phyloP scores from a whole-genome alignment of 306 rosid species.

The Cucumis cinereus region DNA sequence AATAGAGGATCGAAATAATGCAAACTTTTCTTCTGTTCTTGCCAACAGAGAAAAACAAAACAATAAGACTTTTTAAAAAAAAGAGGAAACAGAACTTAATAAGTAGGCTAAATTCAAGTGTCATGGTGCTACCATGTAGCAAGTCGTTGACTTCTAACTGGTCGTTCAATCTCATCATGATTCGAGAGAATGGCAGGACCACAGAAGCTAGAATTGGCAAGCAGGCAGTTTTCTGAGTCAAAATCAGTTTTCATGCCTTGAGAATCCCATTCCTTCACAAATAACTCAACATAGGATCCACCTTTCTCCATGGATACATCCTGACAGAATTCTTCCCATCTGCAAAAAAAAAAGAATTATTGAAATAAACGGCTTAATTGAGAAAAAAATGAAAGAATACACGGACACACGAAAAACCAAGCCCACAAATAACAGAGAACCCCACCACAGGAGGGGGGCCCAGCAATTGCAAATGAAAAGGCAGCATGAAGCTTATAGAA shows the following conservation, averaged over 20 bases:
- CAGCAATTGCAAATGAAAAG: slow-evolving; percentile 24
- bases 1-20: slow-evolving; percentile 5
- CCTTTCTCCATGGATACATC: slow-evolving; percentile 64
- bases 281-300: slow-evolving; percentile 38
- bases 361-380: too few species aligned
- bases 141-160: slow-evolving; percentile 32
- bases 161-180: slow-evolving; percentile 29
- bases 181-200: slow-evolving; percentile 14
- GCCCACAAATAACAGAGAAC: too few species aligned
- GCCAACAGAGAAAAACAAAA: not conserved
- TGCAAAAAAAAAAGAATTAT: slow-evolving; percentile 1
- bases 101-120: not conserved
- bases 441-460: too few species aligned
- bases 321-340: slow-evolving; percentile 79
- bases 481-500: not conserved
- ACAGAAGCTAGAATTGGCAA: slow-evolving; percentile 23
- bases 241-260: slow-evolving; percentile 18
- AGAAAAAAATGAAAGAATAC: too few species aligned
- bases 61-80: too few species aligned
- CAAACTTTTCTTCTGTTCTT: not conserved
- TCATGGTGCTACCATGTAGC: slow-evolving; percentile 26
- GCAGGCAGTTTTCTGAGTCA: slow-evolving; percentile 24
- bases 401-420: too few species aligned
- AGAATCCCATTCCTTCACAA: slow-evolving; percentile 17
- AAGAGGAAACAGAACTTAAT: not conserved